Evolutionary conservation across 345 rosid genomes (phyloP).

Genomic region (Angophora floribunda): DNA sequence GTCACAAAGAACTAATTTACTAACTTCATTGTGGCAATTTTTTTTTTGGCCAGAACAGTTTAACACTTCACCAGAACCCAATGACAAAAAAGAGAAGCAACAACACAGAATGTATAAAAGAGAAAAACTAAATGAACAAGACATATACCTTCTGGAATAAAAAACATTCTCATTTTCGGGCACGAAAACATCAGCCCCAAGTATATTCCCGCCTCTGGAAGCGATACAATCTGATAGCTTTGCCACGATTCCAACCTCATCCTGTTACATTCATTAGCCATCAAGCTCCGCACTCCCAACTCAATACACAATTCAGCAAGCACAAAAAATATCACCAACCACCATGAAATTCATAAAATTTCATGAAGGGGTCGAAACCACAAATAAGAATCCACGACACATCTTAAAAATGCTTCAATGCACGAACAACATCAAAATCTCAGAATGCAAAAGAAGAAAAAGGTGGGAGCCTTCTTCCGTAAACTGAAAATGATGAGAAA

Average conservation of each 20-base stretch:
- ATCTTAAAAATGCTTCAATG: background rate
- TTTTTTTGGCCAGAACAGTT: background rate
- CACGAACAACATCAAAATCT: background rate
- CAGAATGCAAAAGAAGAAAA: background rate
- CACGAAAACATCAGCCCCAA: slow-evolving; percentile 82
- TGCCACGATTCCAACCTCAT: slow-evolving; percentile 84
- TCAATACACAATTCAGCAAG: background rate
- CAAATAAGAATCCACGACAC: background rate
- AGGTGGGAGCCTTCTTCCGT: background rate
- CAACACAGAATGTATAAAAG: background rate
- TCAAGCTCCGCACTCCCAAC: background rate
- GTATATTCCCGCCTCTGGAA: slow-evolving; percentile 89
- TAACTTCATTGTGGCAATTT: background rate
- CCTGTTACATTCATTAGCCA: slow-evolving; percentile 22
- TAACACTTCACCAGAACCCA: background rate
- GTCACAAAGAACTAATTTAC: background rate
- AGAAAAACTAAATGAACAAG: background rate
- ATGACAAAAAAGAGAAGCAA: background rate
- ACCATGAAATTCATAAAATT: background rate
- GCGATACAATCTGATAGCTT: slow-evolving; percentile 90
- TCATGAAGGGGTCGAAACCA: background rate
- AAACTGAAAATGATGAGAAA: background rate
- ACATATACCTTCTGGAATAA: slow-evolving; percentile 75
- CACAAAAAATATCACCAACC: background rate
- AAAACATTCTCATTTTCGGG: slow-evolving; percentile 70